Evolutionary conservation across 2,329 filamentous ascomycete species (phyloP), one percentile per base, ranked within the genome.

Genomic region (Pestalotiopsis sp.): DNA sequence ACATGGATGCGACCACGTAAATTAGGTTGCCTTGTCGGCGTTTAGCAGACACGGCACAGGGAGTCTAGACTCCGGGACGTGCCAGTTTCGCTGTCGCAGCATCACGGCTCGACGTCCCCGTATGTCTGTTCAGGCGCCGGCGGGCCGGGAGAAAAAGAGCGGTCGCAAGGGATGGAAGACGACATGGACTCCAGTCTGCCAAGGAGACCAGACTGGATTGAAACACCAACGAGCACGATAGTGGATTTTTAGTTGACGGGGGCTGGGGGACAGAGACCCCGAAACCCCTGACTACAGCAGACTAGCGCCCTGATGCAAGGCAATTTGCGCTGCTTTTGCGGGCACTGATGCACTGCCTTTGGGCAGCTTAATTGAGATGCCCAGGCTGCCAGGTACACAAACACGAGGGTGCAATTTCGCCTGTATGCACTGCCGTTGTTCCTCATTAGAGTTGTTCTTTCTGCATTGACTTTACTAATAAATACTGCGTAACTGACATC

Each of bases 1-100:
- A 31, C 65, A 67, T 67, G 52, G 65, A 60, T 38, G 59, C 20
- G 23, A 66, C 41, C 63, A 36, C 23, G 63, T 38, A 38, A 36
- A n/a, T 56, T 36, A 45, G 9, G 23, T 45, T 36, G 13, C 23
- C 17, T 7, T 57, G n/a, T 36, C 49, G 23, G 13, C n/a, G 63
- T 20, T 56, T 45, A 20, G 13, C 31, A 38, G 31, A 36, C 25
- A 36, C 59, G 36, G 59, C 25, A 39, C 57, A 23, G 13, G 57
- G 57, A 59, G 57, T 52, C 17, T 52, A 52, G 45, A 52, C 45
- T 52, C 45, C 45, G 45, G 17, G 20, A 52, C 17, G 45, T 52
- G 45, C 45, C 45, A 52, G 45, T 9, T 20, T 52, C 45, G 45
- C 11, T n/a, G 45, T 52, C 45, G 45, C 45, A n/a, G 45, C 45